Percentiles rank a stretch among this genome's conserved stretches.
These are phyloP conservation scores for Hylodesmum podocarpum DNA, from an alignment of 306 rosid species.

Conservation along the genomic window DNA sequence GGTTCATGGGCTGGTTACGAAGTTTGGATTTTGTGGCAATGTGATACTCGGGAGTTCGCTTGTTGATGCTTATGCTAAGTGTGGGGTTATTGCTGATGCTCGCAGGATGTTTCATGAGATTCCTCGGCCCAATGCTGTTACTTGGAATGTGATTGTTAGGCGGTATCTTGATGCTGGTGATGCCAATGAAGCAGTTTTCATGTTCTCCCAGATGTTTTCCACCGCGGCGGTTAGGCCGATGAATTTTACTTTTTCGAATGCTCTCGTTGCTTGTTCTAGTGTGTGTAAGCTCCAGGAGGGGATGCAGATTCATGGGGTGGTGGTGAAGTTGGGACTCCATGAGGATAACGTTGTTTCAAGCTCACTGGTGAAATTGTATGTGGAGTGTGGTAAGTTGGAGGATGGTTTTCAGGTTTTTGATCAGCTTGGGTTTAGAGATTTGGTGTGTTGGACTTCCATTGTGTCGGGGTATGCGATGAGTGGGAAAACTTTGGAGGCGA, in stretches of 20 bases:
- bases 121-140: conserved; percentile 52
- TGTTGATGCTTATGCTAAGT: conserved; percentile 72
- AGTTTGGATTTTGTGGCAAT: conserved; percentile 54
- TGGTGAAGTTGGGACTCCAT: conserved; percentile 49
- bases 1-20: conserved; percentile 51
- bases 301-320: conserved; percentile 62
- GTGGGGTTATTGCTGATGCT: conserved; percentile 51
- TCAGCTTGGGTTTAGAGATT: conserved; percentile 50
- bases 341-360: conserved; percentile 55
- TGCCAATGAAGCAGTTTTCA: conserved; percentile 45
- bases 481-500: conserved; percentile 57
- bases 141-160: conserved; percentile 82
- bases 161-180: conserved; percentile 64
- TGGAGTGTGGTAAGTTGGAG: conserved; percentile 57
- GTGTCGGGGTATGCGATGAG: conserved; percentile 60
- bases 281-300: conserved; percentile 54
- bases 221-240: conserved; percentile 39
- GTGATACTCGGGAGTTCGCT: conserved; percentile 65
- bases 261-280: conserved; percentile 61
- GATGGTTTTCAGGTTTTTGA: conserved; percentile 52
- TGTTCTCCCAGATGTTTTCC: conserved; percentile 59
- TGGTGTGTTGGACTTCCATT: conserved; percentile 73
- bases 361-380: conserved; percentile 64
- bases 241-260: conserved; percentile 61
- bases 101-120: conserved; percentile 65